Evolutionary conservation across 2,329 filamentous ascomycete genomes (phyloP), one percentile per base, ranked within the genome.

Genomic region (Sphaceloma murrayae): DNA sequence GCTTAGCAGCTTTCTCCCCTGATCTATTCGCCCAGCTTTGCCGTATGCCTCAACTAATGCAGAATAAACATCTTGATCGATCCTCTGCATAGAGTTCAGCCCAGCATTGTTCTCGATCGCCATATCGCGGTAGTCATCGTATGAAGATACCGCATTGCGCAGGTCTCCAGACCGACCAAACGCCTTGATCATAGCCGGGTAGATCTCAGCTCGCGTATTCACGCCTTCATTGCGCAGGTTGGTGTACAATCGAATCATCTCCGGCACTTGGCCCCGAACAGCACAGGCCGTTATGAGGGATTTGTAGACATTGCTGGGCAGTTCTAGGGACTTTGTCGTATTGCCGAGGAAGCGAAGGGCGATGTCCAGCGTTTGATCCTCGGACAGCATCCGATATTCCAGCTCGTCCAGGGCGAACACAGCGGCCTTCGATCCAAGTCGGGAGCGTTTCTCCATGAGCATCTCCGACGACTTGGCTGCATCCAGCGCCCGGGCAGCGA

Each of bases 171-270:
- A 75, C 31, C 76, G 75, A 49, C 85, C 85, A 58, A 94, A 96
- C 0, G 88, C 87, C n/a, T 83, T 80, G 60, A 98, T 95, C 85
- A 98, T 94, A 13, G 81, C 75, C 1, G 87, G 83, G 65, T 94
- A 96, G 43, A 89, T 85, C 34, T 82, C 78, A 4, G 86, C 81
- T 47, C 82, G 79, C 0, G 89, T 85, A 11, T 77, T 74, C 16
- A 85, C 75, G 46, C 79, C 79, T 53, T 75, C 79, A 26, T 74
- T 67, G 62, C 94, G 86, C 87, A 96, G 93, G 62, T 96, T 86
- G 52, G 85, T 81, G 56, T 89, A 94, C 14, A 96, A 74, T 48
- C 80, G 78, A 24, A 93, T 78, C 88, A 98, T 96, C 49, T 94
- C 85, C 33, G 83, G 77, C 7, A 94, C 74, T 30, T 80, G 80